Evolutionary conservation across 352 stramenopile genomes (phyloP), one percentile per base, ranked within the genome.

Genomic region (Globisporangium nodosum): DNA sequence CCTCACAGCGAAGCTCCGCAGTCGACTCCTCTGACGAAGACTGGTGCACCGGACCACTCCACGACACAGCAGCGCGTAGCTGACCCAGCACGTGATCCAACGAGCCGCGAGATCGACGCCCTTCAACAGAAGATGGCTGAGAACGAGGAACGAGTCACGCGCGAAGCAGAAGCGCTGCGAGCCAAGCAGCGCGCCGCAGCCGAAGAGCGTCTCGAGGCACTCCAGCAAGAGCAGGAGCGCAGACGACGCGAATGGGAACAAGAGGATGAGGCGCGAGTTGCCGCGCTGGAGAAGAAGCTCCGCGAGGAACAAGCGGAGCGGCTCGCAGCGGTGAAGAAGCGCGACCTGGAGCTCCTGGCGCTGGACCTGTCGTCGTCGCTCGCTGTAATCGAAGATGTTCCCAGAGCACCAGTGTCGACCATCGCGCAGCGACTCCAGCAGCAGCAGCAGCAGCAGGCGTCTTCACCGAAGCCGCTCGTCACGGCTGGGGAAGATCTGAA

Each of bases 241-340:
- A 71, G 85, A 18, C 79, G 81, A 11, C 72, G 66, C 18, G 68
- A 88, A 58, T 92, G 82, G 80, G 83, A 91, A 55, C 66, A 77
- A 13, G 76, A 91, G 37, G 83, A 91, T 56, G 68, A 65, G 0
- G 69, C 69, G 0, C 70, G 70, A 9, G 56, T 91, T 0, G 72
- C 65, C 37, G 73, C 62, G 15, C 54, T 90, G 1, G 78, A 93
- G 39, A 52, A 55, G 24, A 67, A 80, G 58, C 68, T 87, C 6
- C 64, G 71, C 11, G 64, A 73, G 3, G 70, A 87, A 27, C 66
- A 88, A 27, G 55, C 58, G 5, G 66, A 70, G 35, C 65, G 80
- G 6, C 52, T 81, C 11, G 59, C 58, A 0, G 72, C 68, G 7
- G 55, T 57, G 12, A 56, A 72, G 42, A 63, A 64, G 27, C 69